A percentile compares a stretch with the other conserved stretches of the same genome.
Conservation (phyloP, 176 grass and related monocot genomes). For the Cymbopogon citratus region DNA sequence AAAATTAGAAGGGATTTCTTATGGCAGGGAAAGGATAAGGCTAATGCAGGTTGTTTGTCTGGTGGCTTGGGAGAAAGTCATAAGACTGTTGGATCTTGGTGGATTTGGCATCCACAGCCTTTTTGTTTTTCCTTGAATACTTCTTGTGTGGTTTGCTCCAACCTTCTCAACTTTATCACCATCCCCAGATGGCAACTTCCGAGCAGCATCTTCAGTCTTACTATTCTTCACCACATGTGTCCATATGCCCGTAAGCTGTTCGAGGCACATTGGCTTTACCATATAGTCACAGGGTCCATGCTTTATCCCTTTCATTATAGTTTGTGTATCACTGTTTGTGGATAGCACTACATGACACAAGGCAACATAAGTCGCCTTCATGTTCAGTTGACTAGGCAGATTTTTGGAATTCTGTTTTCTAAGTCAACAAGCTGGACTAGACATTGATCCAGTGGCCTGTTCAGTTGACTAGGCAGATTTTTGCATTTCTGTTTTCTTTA, state of each 20-base stretch:
- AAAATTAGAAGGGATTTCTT: too few relatives aligned
- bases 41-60: too few relatives aligned
- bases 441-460: neutral
- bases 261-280: slow-evolving; percentile 42
- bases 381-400: too few relatives aligned
- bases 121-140: too few relatives aligned
- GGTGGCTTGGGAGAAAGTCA: too few relatives aligned
- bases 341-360: slow-evolving; percentile 51
- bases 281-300: slow-evolving; percentile 52
- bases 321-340: slow-evolving; percentile 15
- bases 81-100: too few relatives aligned
- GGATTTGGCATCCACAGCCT: too few relatives aligned
- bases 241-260: slow-evolving; percentile 60
- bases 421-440: neutral
- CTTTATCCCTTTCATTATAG: slow-evolving; percentile 41
- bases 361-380: neutral
- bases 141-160: too few relatives aligned
- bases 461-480: neutral
- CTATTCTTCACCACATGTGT: slow-evolving; percentile 43
- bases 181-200: neutral
- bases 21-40: too few relatives aligned
- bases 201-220: neutral
- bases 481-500: neutral
- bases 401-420: neutral
- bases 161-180: neutral